Evolutionary conservation across 2,329 filamentous ascomycete species (phyloP).

Genomic region (Microdochium bolleyi): DNA sequence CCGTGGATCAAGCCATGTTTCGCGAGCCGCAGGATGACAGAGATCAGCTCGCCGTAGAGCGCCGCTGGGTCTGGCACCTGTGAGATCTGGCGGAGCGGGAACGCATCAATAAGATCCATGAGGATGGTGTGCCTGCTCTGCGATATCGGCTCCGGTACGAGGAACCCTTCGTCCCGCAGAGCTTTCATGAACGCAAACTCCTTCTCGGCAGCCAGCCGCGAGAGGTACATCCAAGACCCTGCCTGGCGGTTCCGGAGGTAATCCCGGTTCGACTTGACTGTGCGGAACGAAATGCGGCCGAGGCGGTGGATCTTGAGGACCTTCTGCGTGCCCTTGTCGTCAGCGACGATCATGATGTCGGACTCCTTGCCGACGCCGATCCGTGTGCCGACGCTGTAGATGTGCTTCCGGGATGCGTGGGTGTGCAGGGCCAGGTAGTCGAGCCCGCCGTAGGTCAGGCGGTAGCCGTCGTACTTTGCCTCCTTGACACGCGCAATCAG

Average conservation of each 20-base stretch:
- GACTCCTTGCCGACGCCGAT: constrained; percentile 97
- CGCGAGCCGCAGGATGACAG: constrained; percentile 76
- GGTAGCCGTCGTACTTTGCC: constrained; percentile 94
- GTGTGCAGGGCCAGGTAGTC: constrained; percentile 96
- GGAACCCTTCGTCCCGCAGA: constrained; percentile 74
- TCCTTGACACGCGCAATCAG: constrained; percentile 92
- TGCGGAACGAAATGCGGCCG: constrained; percentile 92
- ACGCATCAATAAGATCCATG: constrained; percentile 90
- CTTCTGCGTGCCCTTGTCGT: constrained; percentile 65
- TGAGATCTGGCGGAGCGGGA: constrained; percentile 83
- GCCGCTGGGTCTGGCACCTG: constrained; percentile 72
- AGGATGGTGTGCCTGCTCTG: constrained; percentile 94
- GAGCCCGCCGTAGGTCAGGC: constrained; percentile 90
- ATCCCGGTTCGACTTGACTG: constrained; percentile 91
- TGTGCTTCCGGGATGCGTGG: constrained; percentile 67
- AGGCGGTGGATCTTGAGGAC: constrained; percentile 95
- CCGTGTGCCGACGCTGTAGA: constrained; percentile 90
- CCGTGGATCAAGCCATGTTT: constrained; percentile 88
- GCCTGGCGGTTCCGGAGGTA: constrained; percentile 72
- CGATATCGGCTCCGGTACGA: constrained; percentile 78
- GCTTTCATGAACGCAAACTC: constrained; percentile 94
- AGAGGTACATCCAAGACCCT: constrained; percentile 98
- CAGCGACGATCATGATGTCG: constrained; percentile 90
- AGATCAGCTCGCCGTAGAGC: constrained; percentile 89
- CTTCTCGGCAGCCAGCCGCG: constrained; percentile 82